These are phyloP conservation scores for Teunomyces kruisii DNA, from an alignment of 805 yeast species.

Conservation along the genomic window DNA sequence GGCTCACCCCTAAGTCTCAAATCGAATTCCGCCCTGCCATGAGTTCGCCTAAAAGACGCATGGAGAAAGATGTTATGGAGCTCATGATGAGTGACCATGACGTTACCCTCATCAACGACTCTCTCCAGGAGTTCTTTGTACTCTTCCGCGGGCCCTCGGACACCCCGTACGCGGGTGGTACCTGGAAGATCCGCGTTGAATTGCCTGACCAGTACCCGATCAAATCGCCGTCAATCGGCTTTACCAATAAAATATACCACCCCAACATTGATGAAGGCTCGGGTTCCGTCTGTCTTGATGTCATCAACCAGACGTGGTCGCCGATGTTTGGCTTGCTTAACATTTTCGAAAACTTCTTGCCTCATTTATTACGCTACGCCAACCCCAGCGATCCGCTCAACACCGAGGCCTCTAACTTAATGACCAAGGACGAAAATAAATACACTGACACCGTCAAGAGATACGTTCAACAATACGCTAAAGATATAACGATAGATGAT, in stretches of 20 bases:
- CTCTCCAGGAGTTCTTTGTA: constrained; percentile 79
- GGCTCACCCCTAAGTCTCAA: not conserved
- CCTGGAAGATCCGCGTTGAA: constrained; percentile 90
- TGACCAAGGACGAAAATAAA: constrained; percentile 62
- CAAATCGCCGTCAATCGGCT: constrained; percentile 94
- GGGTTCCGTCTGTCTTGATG: constrained; percentile 94
- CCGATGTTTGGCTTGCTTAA: constrained; percentile 94
- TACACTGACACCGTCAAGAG: constrained; percentile 71
- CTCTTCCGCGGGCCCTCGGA: constrained; percentile 79
- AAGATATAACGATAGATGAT: constrained; percentile 43
- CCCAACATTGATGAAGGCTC: constrained; percentile 91
- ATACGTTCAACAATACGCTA: constrained; percentile 68
- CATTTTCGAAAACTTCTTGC: constrained; percentile 89
- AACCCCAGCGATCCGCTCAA: constrained; percentile 94
- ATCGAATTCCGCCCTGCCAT: not conserved
- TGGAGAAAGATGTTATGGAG: constrained; percentile 96
- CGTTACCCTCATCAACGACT: constrained; percentile 76
- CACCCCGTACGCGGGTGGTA: constrained; percentile 85
- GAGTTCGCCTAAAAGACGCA: constrained; percentile 66
- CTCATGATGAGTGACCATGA: constrained; percentile 93
- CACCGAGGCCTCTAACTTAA: constrained; percentile 81
- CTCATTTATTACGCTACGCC: constrained; percentile 88
- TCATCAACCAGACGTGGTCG: constrained; percentile 96
- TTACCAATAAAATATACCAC: constrained; percentile 86
- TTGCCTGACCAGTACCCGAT: constrained; percentile 94